Evolutionary conservation across 371 early-diverging fungal genomes (phyloP), one percentile per base, ranked within the genome.

Genomic region (Thermomucor indicae-seudaticae): DNA sequence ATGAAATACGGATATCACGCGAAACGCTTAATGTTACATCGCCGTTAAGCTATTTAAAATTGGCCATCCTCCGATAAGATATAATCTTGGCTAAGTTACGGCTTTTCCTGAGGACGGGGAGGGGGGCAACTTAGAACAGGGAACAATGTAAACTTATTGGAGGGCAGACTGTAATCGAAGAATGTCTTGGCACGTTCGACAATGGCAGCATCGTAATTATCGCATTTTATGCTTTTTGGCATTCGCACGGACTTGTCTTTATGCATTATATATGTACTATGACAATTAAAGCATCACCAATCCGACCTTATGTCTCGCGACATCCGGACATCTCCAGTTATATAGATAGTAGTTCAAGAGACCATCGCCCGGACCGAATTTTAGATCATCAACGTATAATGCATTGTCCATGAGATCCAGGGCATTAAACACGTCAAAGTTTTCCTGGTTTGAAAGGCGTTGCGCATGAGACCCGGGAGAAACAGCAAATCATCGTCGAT

Each of bases 351-450:
- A 98, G 68, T 96, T 88, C 50, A 98, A 74, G 54, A 76, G 71
- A 4, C 98, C 98, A 58, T 97, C 96, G 34, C 98, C 98, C 23
- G 81, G 78, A 27, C 90, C 92, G 65, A 97, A 98, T 65, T 89
- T 89, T 45, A 93, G 85, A 20, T 90, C 86, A 0, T 87, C 79
- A 1, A 90, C 70, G 57, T 90, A 86, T 51, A 67, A 44, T 0
- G 65, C 53, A 72, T 95, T 95, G 48, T 92, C 90, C 86, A 91
- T 84, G 58, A 93, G 67, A 51, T 90, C 84, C 49, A 98, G 71
- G 43, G 92, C 90, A 65, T 97, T 98, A 51, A 95, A 82, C 17
- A 97, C 97, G 70, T 98, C 98, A 63, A 88, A 85, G 43, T 67
- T 68, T 38, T 67, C 65, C 75, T 78, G 45, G n/a, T n/a, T 30